Evolutionary conservation across 1,284 basidiomycete species (phyloP), one percentile per base, ranked within the genome.

Genomic region (Singerocomus inundabilis): DNA sequence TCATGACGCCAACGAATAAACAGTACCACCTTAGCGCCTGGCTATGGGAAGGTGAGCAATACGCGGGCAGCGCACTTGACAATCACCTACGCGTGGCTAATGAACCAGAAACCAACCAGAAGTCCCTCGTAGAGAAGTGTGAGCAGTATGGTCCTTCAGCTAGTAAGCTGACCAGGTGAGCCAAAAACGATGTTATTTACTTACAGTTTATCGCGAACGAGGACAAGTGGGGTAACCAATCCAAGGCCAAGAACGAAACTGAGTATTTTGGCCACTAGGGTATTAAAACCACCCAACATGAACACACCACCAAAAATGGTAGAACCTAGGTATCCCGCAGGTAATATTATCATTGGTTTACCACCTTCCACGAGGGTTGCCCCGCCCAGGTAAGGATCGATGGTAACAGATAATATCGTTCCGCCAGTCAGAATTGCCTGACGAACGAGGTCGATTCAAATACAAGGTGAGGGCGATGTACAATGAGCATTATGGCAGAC

Each of bases 191-290:
- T 29, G 25, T 16, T 24, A 5, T 44, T n/a, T 29, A 74, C 84
- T 58, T 58, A 89, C 88, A 91, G 55, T 72, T 91, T 91, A 64
- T 91, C 88, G 49, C 88, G 75, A 34, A 91, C 87, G n/a, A 91
- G 80, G 30, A 81, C 80, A 49, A 91, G 72, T 3, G 88, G 89
- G 38, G 83, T 76, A 16, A 90, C 68, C 30, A 91, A 72, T 16
- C 89, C 88, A 34, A 91, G 74, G 24, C 80, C 89, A 46, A 91
- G 75, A 46, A 90, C 80, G 59, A 91, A 91, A 69, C 88, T 90
- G 71, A 89, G 77, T 49, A 91, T 79, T 68, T 91, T 91, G 26
- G 88, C 83, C 21, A 87, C 82, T 16, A 91, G 77, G 3, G 82
- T 88, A 61, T 89, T 84, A 71, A 86, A 91, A 18, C 88, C 88